Base-by-base conservation (phyloP, 257 asterid species). In the Paraleonurus japonicus region DNA sequence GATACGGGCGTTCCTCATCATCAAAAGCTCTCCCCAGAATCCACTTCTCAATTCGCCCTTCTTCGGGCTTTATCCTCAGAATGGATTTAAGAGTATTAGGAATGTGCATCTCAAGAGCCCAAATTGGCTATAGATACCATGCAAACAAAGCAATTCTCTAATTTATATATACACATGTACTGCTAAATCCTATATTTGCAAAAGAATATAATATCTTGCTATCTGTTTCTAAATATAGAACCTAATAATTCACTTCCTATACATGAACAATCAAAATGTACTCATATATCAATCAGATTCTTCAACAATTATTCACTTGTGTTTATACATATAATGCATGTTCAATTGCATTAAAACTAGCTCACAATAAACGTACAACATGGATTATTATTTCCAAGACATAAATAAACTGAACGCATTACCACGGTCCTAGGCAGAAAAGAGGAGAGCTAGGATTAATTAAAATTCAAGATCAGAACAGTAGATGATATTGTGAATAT, bases 21-120 rank as follows among this genome's bases (percentile, higher is more conserved):
- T 94, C 97, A 60, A 94, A 94, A 22, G 98, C 98, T 83, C 79
- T 89, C 85, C 98, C 84, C 4, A 94, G 78, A 58, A 94, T 85
- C 98, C 98, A 94, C 84, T 94, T 94, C 89, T 90, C 98, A 4
- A 94, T 86, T 33, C 84, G 81, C 30, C 96, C 96, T 76, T 94
- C 65, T 4, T 85, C 96, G 0, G 77, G 92, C 70, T 94, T 94
- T 48, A 91, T 89, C 98, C n/a, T n/a, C n/a, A 45, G 53, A 45
- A 13, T 3, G 53, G 19, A 15, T 45, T 45, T 15, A 45, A 45
- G 53, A 15, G 53, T 13, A 13, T 45, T 45, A 15, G 53, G 53
- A 45, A 45, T 15, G 53, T 45, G 19, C 3, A 45, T 15, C 53
- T 45, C 53, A 45, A 45, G 53, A n/a, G 19, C 53, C 53, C 53